These are phyloP conservation scores for Aspergillus novofumigatus DNA, from an alignment of 2,329 filamentous ascomycete species.

Conservation along the genomic window DNA sequence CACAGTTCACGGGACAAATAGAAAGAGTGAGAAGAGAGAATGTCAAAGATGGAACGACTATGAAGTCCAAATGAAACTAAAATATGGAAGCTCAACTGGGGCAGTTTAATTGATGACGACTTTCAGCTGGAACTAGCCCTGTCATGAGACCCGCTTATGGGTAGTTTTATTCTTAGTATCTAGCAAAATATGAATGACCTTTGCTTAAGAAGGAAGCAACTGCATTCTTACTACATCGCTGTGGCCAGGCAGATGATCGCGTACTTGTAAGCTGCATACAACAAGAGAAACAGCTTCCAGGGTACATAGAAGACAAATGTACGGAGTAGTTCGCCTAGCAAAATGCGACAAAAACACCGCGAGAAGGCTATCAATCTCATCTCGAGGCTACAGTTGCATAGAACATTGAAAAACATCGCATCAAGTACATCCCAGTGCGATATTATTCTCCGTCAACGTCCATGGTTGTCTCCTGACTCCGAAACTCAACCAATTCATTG, in stretches of 20 bases:
- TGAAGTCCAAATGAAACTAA: not conserved
- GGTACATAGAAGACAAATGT: too few relatives aligned
- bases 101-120: not conserved
- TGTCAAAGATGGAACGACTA: not conserved
- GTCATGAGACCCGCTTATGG: not conserved
- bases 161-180: not conserved
- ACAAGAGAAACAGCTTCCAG: not conserved
- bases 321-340: too few relatives aligned
- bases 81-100: not conserved
- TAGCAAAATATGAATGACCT: not conserved
- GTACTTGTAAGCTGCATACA: not conserved
- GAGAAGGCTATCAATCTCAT: not conserved
- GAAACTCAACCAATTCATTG: not conserved
- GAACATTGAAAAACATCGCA: not conserved
- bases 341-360: not conserved
- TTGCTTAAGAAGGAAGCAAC: not conserved
- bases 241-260: too few relatives aligned
- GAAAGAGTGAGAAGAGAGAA: not conserved
- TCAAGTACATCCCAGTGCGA: too few relatives aligned
- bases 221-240: not conserved
- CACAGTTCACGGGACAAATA: not conserved
- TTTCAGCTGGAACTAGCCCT: not conserved
- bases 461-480: not conserved
- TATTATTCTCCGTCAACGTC: not conserved
- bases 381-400: not conserved